Percentiles rank a stretch among this genome's conserved stretches.
phyloP scores from a whole-genome alignment of 352 stramenopile species.

The Halophytophthora polymorphica region DNA sequence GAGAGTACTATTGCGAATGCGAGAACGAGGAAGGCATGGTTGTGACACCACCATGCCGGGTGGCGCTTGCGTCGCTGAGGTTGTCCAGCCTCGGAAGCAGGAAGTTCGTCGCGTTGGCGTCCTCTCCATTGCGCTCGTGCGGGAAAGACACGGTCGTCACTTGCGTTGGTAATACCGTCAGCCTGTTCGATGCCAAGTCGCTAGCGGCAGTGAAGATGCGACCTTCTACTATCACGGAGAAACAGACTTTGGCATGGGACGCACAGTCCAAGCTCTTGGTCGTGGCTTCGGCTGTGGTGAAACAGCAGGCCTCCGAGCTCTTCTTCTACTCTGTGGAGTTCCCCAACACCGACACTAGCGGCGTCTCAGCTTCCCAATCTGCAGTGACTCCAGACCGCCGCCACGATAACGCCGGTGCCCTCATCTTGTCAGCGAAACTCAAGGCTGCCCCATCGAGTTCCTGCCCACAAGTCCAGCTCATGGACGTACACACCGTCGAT shows the following conservation, averaged over 20 bases:
- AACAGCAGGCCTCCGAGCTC: constrained; percentile 9
- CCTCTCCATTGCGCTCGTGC: constrained; percentile 19
- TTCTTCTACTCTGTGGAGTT: constrained; percentile 27
- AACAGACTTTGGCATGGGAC: constrained; percentile 15
- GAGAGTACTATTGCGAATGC: constrained; percentile 61
- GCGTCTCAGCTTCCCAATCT: neutral
- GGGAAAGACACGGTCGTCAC: constrained; percentile 12
- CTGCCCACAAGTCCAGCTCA: constrained; percentile 23
- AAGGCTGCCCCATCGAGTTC: constrained; percentile 17
- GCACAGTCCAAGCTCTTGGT: constrained; percentile 7
- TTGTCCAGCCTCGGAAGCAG: constrained; percentile 20
- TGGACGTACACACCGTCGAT: constrained; percentile 15
- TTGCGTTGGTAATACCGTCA: constrained; percentile 16
- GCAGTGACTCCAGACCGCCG: constrained; percentile 8
- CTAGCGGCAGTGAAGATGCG: constrained; percentile 14
- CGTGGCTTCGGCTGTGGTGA: constrained; percentile 7
- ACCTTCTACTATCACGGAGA: constrained; percentile 10
- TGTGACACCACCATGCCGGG: constrained; percentile 28
- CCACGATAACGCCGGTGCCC: constrained; percentile 8
- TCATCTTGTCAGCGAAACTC: constrained; percentile 8
- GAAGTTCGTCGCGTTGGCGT: constrained; percentile 24
- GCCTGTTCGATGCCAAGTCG: constrained; percentile 22
- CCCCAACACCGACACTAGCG: neutral
- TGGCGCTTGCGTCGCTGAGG: constrained; percentile 27
- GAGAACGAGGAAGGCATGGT: constrained; percentile 56